Evolutionary conservation across 257 asterid genomes (phyloP).

Genomic region (Vinca minor): DNA sequence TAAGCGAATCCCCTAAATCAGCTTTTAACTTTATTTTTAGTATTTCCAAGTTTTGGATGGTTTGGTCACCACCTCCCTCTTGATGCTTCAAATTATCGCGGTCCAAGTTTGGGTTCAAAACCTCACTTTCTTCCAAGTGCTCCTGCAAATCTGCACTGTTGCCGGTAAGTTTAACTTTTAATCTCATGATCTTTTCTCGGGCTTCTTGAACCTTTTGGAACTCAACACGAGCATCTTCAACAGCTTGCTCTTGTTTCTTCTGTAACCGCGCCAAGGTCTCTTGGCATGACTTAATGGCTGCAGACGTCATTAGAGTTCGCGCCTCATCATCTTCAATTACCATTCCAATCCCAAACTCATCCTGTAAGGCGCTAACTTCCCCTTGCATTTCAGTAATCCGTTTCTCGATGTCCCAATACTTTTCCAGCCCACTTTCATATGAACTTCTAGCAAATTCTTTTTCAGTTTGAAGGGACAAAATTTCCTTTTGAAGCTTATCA

Average conservation of each 20-base stretch:
- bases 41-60: slow-evolving; percentile 13
- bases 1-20: slow-evolving; percentile 16
- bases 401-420: slow-evolving; percentile 37
- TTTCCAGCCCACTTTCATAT: slow-evolving; percentile 29
- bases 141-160: slow-evolving; percentile 9
- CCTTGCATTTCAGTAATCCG: slow-evolving; percentile 31
- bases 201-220: slow-evolving; percentile 26
- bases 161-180: slow-evolving; percentile 20
- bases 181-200: slow-evolving; percentile 21
- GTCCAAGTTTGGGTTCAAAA: too few relatives aligned
- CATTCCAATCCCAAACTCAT: slow-evolving; percentile 39
- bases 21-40: slow-evolving; percentile 17
- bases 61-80: slow-evolving; percentile 12
- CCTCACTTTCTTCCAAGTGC: slow-evolving; percentile 12
- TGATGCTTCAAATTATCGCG: slow-evolving; percentile 12
- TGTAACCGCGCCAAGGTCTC: slow-evolving; percentile 26
- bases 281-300: slow-evolving; percentile 42
- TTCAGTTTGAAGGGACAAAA: slow-evolving; percentile 39
- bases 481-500: slow-evolving; percentile 38
- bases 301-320: slow-evolving; percentile 32
- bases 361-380: slow-evolving; percentile 35
- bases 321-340: slow-evolving; percentile 43
- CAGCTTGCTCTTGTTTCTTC: slow-evolving; percentile 24
- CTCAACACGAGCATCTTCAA: slow-evolving; percentile 23
- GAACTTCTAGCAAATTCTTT: slow-evolving; percentile 37